phyloP scores from a whole-genome alignment of 208 protist species.

The Spongospora subterranea region DNA sequence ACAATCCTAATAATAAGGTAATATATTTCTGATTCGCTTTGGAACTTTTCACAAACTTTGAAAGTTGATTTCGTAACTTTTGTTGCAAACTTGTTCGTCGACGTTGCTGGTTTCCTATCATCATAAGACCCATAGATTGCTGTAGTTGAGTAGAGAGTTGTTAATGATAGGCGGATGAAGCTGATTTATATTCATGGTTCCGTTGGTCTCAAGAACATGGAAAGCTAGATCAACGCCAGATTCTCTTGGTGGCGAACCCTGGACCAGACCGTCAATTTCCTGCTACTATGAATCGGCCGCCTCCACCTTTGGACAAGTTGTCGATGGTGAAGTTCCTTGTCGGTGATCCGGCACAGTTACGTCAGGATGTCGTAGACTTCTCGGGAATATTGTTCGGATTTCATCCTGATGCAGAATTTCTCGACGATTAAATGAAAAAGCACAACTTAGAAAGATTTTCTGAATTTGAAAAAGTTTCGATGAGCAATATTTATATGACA shows the following conservation, averaged over 20 bases:
- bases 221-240: not conserved
- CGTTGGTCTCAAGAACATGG: not conserved
- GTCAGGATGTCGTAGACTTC: not conserved
- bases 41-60: too few species aligned
- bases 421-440: constrained; percentile 32
- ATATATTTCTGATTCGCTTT: too few species aligned
- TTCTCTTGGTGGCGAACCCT: constrained; percentile 11
- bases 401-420: constrained; percentile 35
- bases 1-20: constrained; percentile 19
- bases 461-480: too few species aligned
- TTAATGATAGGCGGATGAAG: not conserved
- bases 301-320: constrained; percentile 30
- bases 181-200: constrained; percentile 28
- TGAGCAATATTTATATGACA: too few species aligned
- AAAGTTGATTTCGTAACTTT: too few species aligned
- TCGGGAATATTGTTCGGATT: constrained; percentile 33
- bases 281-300: not conserved
- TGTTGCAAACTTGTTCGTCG: too few species aligned
- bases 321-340: not conserved
- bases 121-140: too few species aligned
- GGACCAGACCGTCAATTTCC: not conserved
- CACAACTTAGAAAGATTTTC: too few species aligned
- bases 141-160: not conserved
- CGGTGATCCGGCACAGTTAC: not conserved
- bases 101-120: too few species aligned